Evolutionary conservation across 768 basidiomycete genomes (phyloP), one percentile per base, ranked within the genome.

Genomic region (Tricholomella constricta): DNA sequence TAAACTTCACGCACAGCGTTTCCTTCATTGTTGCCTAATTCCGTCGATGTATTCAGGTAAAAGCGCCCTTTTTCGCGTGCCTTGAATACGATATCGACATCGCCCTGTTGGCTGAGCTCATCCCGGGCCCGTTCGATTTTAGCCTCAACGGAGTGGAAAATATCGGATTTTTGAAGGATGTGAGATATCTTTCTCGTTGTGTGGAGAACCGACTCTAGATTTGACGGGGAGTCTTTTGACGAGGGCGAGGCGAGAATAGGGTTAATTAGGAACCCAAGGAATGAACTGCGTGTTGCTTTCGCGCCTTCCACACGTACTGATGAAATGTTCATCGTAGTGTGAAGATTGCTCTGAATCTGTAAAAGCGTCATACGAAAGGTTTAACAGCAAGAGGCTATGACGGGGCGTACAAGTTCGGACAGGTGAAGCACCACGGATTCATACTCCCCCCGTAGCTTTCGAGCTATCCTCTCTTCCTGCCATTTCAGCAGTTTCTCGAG

Each of bases 21-120:
- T 10, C 91, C 96, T 68, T 98, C 97, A 45, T 86, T 88, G 54
- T 96, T 94, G 3, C 97, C 96, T 6, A 98, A 75, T 63, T 98
- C 94, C 3, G 95, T 98, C 4, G 90, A 80, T 2, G 86, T 91
- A 57, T 89, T 91, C 6, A 95, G 62, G 60, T 79, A 92, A 59
- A 86, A 83, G 32, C 91, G 75, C 5, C 91, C 84, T 51, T 81
- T 82, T 68, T 98, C 95, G 35, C 80, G 76, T 3, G 91, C 80
- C 54, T 81, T 80, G 69, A 96, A 84, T 2, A 95, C 79, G 32
- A 98, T 66, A 61, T 97, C 92, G 10, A 95, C 81, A 56, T 90
- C 89, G 8, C 78, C 79, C 9, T 71, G 67, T 43, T 74, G 66
- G 1, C 86, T 82, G 6, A 85, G 67, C 0, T 78, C 71, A 31